These are phyloP conservation scores for Teunomyces lycoperdinae DNA, from an alignment of 805 yeast genomes.

Conservation along the genomic window DNA sequence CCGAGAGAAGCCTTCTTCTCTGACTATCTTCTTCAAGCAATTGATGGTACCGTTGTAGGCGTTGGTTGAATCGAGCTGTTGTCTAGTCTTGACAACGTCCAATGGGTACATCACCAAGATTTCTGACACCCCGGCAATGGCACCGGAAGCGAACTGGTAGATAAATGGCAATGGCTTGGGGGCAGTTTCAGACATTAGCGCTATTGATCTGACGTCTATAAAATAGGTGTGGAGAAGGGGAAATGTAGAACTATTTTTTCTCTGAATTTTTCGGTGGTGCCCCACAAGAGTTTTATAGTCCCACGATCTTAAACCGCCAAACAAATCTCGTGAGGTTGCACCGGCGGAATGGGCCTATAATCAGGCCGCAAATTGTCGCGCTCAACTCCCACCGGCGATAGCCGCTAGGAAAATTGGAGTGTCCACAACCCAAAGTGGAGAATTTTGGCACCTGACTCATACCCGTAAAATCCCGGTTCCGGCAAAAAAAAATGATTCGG, in stretches of 20 bases:
- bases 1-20: conserved; percentile 78
- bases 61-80: conserved; percentile 66
- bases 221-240: too few relatives aligned
- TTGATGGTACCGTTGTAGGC: conserved; percentile 83
- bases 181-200: conserved; percentile 1
- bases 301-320: neutral
- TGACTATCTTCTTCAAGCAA: conserved; percentile 78
- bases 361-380: neutral
- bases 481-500: neutral
- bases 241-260: too few relatives aligned
- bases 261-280: conserved; percentile 1
- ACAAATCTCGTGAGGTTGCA: neutral
- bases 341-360: conserved; percentile 1
- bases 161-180: conserved; percentile 61
- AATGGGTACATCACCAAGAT: conserved; percentile 93
- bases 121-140: conserved; percentile 96
- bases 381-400: neutral
- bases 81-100: conserved; percentile 95
- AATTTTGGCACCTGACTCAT: conserved; percentile 1
- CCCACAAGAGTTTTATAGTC: conserved; percentile 4
- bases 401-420: neutral
- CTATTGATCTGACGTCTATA: neutral
- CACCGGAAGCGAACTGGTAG: conserved; percentile 91
- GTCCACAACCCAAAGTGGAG: neutral
- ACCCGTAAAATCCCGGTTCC: conserved; percentile 2